Conservation (phyloP, 2,329 filamentous ascomycete species). For the Lasiodiplodia hormozganensis region DNA sequence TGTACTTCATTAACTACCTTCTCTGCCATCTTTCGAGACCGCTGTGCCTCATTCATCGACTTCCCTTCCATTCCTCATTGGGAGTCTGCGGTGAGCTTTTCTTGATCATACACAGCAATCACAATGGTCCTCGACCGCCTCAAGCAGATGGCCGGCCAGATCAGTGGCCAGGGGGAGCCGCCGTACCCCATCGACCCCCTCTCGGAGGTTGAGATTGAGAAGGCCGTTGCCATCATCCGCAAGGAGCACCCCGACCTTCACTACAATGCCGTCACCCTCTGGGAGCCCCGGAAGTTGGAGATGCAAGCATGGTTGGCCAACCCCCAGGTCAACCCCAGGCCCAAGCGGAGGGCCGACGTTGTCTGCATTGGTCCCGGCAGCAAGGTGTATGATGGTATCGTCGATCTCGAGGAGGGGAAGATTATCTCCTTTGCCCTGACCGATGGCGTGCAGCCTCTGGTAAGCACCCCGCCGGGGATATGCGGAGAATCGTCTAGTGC, state of each 20-base stretch:
- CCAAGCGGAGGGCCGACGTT: constrained; percentile 77
- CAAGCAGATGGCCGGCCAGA: constrained; percentile 68
- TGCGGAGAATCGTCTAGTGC: constrained; percentile 6
- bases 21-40: background rate
- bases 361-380: constrained; percentile 81
- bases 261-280: constrained; percentile 86
- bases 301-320: constrained; percentile 81
- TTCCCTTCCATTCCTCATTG: background rate
- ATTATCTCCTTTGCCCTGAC: constrained; percentile 78
- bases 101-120: background rate
- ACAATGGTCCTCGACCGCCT: constrained; percentile 68
- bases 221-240: constrained; percentile 71
- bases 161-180: constrained; percentile 61
- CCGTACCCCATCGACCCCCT: constrained; percentile 83
- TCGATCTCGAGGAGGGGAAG: constrained; percentile 72
- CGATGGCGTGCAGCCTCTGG: constrained; percentile 80
- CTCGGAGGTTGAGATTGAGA: constrained; percentile 73
- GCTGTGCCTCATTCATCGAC: background rate
- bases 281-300: constrained; percentile 83
- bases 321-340: constrained; percentile 66
- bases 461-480: constrained; percentile 47
- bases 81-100: constrained; percentile 2
- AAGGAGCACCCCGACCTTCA: constrained; percentile 73
- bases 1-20: background rate
- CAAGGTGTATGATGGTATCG: constrained; percentile 81